Percentiles rank a stretch among this genome's conserved stretches.
Conservation (phyloP, 208 protist genomes). For the Tritrichomonas foetus region DNA sequence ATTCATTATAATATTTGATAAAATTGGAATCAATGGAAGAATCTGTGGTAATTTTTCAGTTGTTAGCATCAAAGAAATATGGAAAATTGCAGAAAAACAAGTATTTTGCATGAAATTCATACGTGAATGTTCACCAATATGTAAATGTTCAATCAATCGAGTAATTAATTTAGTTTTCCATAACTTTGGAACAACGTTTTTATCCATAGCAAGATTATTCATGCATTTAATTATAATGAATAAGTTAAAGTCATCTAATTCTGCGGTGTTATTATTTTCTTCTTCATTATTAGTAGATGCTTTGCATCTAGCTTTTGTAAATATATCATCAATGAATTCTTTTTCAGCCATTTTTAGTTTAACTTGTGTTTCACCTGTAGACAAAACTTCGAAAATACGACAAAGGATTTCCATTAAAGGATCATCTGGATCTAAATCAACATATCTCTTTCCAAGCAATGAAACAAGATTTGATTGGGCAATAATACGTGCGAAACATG, state of each 20-base stretch:
- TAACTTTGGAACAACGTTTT: not conserved
- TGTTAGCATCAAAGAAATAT: not conserved
- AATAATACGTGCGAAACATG: not conserved
- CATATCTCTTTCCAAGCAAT: not conserved
- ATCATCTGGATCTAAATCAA: not conserved
- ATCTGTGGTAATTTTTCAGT: not conserved
- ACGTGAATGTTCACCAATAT: not conserved
- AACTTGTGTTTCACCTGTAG: not conserved
- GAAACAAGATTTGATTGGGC: not conserved
- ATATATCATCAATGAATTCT: not conserved
- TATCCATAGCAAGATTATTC: slow-evolving; percentile 7
- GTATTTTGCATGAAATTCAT: not conserved
- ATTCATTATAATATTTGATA: not conserved
- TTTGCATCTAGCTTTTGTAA: slow-evolving; percentile 28
- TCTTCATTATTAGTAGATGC: not conserved
- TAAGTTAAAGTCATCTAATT: not conserved
- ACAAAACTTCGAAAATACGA: not conserved
- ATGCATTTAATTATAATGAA: not conserved
- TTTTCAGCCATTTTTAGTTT: not conserved
- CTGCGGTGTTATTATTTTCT: too few species aligned
- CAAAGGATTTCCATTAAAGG: not conserved
- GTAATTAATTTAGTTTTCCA: not conserved
- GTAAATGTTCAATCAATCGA: not conserved
- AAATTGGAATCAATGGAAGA: not conserved
- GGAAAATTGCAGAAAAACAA: not conserved